These are phyloP conservation scores for Colletotrichum sp. DNA, from an alignment of 2,329 filamentous ascomycete species.

Conservation along the genomic window DNA sequence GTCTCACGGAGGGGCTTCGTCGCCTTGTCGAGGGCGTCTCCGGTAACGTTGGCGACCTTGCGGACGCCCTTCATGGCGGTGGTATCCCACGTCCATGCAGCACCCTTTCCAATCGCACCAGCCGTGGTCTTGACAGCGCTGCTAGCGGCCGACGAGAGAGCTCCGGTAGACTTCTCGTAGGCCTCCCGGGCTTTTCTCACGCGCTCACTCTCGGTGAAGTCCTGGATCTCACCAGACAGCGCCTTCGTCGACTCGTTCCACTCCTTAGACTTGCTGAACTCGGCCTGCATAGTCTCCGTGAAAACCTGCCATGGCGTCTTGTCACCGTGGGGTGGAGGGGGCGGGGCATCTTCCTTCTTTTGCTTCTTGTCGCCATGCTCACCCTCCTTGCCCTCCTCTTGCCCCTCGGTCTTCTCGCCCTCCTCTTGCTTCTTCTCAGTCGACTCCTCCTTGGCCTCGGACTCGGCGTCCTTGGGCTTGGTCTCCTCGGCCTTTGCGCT, in stretches of 20 bases:
- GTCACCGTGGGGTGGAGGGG: constrained; percentile 95
- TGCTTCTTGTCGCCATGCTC: constrained; percentile 54
- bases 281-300: constrained; percentile 90
- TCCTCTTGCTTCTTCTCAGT: constrained; percentile 41
- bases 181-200: constrained; percentile 86
- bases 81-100: constrained; percentile 97
- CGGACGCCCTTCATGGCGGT: constrained; percentile 89
- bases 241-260: constrained; percentile 99
- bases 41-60: constrained; percentile 84
- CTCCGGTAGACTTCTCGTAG: constrained; percentile 85
- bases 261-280: constrained; percentile 97
- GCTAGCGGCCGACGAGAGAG: constrained; percentile 78
- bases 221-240: constrained; percentile 83
- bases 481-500: constrained; percentile 44
- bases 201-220: constrained; percentile 92
- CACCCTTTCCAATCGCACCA: constrained; percentile 85
- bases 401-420: constrained; percentile 50
- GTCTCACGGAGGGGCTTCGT: constrained; percentile 94
- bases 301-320: constrained; percentile 99
- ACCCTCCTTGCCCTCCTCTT: constrained; percentile 36
- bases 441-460: constrained; percentile 28
- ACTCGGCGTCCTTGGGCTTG: constrained; percentile 38
- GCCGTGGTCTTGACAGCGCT: constrained; percentile 86
- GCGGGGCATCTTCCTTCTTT: constrained; percentile 73
- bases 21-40: constrained; percentile 88